These are phyloP conservation scores for Phytomonas sp. DNA, from an alignment of 208 protist genomes.

Conservation along the genomic window DNA sequence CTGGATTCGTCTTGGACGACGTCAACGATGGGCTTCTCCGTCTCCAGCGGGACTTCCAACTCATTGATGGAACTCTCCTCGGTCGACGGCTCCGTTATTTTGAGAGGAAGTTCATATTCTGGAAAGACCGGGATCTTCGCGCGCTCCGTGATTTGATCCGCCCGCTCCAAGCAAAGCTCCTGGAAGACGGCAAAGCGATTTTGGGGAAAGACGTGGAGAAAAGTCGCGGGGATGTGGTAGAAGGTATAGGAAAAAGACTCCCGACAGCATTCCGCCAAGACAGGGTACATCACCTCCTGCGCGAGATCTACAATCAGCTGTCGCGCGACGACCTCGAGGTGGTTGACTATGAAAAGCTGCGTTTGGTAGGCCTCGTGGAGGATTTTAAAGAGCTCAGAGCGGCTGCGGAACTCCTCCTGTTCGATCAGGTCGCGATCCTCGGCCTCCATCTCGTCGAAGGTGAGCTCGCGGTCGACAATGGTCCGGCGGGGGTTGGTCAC, in stretches of 20 bases:
- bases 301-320: conserved; percentile 48
- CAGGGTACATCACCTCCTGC: conserved; percentile 20
- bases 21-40: conserved; percentile 3
- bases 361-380: conserved; percentile 51
- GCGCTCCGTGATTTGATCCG: conserved; percentile 9
- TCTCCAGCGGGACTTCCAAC: neutral
- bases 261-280: conserved; percentile 23
- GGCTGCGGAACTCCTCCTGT: conserved; percentile 27
- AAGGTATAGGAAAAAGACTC: conserved; percentile 36
- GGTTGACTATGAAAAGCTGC: conserved; percentile 42
- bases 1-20: too few species aligned
- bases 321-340: conserved; percentile 36
- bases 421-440: conserved; percentile 22
- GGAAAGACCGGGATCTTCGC: neutral
- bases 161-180: conserved; percentile 18
- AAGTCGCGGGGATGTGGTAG: conserved; percentile 37
- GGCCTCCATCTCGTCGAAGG: conserved; percentile 27
- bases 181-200: conserved; percentile 18
- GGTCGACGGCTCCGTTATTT: conserved; percentile 4
- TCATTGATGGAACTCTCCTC: neutral
- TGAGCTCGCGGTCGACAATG: conserved; percentile 16
- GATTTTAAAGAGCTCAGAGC: conserved; percentile 35
- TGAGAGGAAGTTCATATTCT: neutral
- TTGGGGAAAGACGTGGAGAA: conserved; percentile 25
- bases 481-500: conserved; percentile 3